Percentiles rank a stretch among this genome's conserved stretches.
These are phyloP conservation scores for Phytophthora nicotianae DNA, from an alignment of 352 stramenopile species.

Conservation along the genomic window DNA sequence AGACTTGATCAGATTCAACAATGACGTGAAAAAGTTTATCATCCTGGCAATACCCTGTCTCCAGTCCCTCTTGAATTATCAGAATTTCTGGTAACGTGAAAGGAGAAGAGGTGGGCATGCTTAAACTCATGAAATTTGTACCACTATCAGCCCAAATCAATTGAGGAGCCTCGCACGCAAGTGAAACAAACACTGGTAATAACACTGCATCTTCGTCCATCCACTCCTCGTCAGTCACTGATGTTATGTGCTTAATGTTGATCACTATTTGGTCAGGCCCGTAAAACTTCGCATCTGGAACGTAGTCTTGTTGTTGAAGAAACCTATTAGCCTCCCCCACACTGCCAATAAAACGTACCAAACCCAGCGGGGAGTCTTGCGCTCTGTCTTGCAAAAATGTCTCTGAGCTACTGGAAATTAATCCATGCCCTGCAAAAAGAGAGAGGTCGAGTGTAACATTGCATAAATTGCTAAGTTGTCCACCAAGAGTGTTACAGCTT, in stretches of 20 bases:
- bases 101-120: background rate
- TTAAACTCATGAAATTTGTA: slow-evolving; percentile 8
- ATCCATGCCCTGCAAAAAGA: slow-evolving; percentile 18
- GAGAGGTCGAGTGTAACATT: slow-evolving; percentile 17
- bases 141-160: slow-evolving; percentile 19
- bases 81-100: slow-evolving; percentile 23
- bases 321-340: slow-evolving; percentile 13
- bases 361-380: background rate
- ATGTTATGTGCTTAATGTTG: slow-evolving; percentile 19
- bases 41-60: slow-evolving; percentile 37
- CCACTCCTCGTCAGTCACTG: background rate
- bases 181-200: slow-evolving; percentile 21
- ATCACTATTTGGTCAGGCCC: slow-evolving; percentile 47
- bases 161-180: slow-evolving; percentile 11
- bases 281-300: slow-evolving; percentile 39
- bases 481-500: background rate
- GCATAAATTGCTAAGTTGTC: background rate
- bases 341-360: slow-evolving; percentile 20
- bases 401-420: slow-evolving; percentile 7
- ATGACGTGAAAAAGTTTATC: slow-evolving; percentile 15
- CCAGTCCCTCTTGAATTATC: slow-evolving; percentile 27
- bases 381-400: background rate
- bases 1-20: slow-evolving; percentile 10
- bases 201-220: slow-evolving; percentile 13
- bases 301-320: slow-evolving; percentile 33